Evolutionary conservation across 2,329 filamentous ascomycete species (phyloP).

Genomic region (Stachybotrys chlorohalonatus): DNA sequence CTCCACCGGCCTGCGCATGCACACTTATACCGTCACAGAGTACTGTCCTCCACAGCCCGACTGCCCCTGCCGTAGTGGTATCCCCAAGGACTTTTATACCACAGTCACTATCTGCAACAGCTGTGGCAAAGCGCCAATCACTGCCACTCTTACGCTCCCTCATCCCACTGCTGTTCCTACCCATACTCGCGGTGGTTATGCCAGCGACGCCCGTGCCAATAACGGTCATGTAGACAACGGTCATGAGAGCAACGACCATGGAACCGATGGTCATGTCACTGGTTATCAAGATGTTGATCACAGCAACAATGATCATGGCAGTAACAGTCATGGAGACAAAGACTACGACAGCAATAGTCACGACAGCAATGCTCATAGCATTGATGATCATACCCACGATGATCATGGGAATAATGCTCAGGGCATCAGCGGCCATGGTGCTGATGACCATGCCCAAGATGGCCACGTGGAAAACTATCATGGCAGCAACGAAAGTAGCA

Average conservation of each 20-base stretch:
- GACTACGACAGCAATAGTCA: neutral
- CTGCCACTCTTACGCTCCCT: neutral
- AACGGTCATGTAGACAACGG: neutral
- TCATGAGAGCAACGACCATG: neutral
- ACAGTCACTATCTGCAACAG: neutral
- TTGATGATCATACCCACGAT: too few species aligned
- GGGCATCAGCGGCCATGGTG: too few species aligned
- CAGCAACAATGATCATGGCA: neutral
- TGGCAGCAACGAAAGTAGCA: too few species aligned
- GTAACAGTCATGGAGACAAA: neutral
- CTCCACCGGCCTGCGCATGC: neutral
- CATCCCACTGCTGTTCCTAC: neutral
- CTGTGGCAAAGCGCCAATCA: neutral
- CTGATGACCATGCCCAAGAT: too few species aligned
- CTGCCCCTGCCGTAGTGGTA: neutral
- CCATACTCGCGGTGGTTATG: neutral
- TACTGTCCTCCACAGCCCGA: slow-evolving; percentile 1
- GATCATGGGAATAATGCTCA: too few species aligned
- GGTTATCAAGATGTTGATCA: neutral
- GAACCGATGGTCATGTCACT: neutral
- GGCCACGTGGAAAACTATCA: too few species aligned
- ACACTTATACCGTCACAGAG: slow-evolving; percentile 1
- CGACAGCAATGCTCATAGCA: neutral
- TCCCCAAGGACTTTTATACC: neutral
- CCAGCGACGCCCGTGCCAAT: neutral